phyloP scores from a whole-genome alignment of 1,284 basidiomycete species.

The Ceratobasidium sp. region DNA sequence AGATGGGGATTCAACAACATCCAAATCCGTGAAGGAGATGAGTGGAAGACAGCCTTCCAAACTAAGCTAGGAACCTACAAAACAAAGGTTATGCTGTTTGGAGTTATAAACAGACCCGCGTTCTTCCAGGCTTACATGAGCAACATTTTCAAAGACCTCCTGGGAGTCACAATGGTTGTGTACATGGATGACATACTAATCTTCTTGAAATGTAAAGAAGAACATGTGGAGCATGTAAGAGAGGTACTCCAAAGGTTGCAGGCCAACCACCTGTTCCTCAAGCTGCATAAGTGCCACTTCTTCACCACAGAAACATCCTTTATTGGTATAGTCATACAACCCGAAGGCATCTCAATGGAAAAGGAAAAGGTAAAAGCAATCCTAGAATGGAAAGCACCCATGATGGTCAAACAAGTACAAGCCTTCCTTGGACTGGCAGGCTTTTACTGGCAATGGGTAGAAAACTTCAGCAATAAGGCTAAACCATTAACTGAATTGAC shows the following conservation, averaged over 20 bases:
- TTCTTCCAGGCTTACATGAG: no score
- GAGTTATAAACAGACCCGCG: no score
- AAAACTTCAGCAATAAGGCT: constrained; percentile 46
- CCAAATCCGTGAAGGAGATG: constrained; percentile 18
- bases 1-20: constrained; percentile 37
- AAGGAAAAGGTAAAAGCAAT: no score
- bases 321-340: no score
- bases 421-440: constrained; percentile 50
- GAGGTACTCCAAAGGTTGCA: constrained; percentile 11
- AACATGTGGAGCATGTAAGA: constrained; percentile 10
- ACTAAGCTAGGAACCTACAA: constrained; percentile 24
- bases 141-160: no score
- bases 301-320: no score
- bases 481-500: constrained; percentile 46
- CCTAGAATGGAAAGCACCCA: no score
- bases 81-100: constrained; percentile 33
- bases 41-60: constrained; percentile 40
- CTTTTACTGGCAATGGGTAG: constrained; percentile 50
- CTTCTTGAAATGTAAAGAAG: background rate
- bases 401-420: constrained; percentile 46
- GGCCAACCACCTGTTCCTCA: constrained; percentile 14
- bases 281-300: no score
- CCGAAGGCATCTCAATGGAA: no score
- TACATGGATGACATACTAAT: constrained; percentile 21
- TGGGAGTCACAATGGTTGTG: no score